Evolutionary conservation across 176 grass and related monocot species (phyloP).

Genomic region (Echinochloa phyllopogon): DNA sequence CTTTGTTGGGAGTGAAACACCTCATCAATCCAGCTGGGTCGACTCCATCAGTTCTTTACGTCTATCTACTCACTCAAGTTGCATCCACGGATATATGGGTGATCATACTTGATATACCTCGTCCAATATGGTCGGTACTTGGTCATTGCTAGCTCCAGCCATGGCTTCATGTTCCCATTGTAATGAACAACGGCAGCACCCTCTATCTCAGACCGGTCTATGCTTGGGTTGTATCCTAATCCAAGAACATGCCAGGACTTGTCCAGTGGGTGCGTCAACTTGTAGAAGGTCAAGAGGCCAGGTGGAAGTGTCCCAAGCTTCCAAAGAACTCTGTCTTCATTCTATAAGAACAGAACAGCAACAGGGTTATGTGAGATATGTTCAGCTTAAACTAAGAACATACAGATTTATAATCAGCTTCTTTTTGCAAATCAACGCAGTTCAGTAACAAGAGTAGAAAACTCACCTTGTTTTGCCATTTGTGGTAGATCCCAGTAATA

Average conservation of each 20-base stretch:
- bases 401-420: neutral
- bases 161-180: conserved; percentile 99
- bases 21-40: conserved; percentile 33
- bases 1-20: neutral
- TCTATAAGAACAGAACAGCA: conserved; percentile 54
- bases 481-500: conserved; percentile 99
- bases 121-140: conserved; percentile 95
- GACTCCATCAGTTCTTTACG: neutral
- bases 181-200: conserved; percentile 92
- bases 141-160: conserved; percentile 97
- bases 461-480: conserved; percentile 91
- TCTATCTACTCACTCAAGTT: conserved; percentile 78
- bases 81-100: conserved; percentile 86
- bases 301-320: conserved; percentile 95
- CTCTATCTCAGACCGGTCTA: conserved; percentile 90
- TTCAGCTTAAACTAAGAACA: neutral
- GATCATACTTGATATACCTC: conserved; percentile 95
- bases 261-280: conserved; percentile 92
- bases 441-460: neutral
- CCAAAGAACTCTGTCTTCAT: conserved; percentile 98
- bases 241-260: conserved; percentile 99
- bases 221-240: conserved; percentile 96
- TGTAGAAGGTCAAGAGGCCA: conserved; percentile 96
- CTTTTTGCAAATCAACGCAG: conserved; percentile 8
- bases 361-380: conserved; percentile 18